These are phyloP conservation scores for Cordia subcordata DNA, from an alignment of 257 asterid species.

Conservation along the genomic window DNA sequence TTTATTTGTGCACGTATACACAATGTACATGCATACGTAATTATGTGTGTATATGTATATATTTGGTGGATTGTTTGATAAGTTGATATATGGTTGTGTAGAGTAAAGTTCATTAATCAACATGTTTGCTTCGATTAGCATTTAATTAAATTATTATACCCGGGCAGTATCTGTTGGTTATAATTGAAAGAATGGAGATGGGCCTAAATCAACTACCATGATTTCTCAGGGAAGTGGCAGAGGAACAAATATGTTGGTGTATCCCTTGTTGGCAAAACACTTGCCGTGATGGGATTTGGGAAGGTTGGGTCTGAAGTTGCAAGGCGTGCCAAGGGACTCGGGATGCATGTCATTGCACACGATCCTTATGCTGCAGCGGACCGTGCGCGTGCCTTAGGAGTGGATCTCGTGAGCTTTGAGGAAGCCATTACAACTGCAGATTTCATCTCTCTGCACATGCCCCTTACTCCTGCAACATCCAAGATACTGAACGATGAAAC, in stretches of 20 bases:
- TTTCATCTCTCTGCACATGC: constrained; percentile 94
- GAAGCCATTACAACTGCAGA: constrained; percentile 75
- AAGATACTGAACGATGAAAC: constrained; percentile 74
- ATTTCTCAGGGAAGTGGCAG: constrained; percentile 67
- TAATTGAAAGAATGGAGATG: background rate
- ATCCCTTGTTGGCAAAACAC: constrained; percentile 90
- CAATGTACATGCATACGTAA: too few species aligned
- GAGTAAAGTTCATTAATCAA: too few species aligned
- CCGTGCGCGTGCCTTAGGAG: constrained; percentile 92
- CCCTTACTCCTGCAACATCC: constrained; percentile 72
- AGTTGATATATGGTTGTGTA: too few species aligned
- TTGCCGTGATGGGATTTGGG: constrained; percentile 96
- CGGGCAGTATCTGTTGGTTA: background rate
- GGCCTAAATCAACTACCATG: background rate
- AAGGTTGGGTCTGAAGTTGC: constrained; percentile 99
- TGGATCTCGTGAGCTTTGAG: constrained; percentile 84
- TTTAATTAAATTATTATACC: background rate
- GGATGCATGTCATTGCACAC: constrained; percentile 91
- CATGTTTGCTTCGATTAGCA: too few species aligned
- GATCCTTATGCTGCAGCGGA: constrained; percentile 95
- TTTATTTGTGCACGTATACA: too few species aligned
- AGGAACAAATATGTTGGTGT: constrained; percentile 93
- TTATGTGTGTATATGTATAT: too few species aligned
- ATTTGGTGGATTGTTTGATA: too few species aligned
- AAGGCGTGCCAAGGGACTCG: constrained; percentile 92